Evolutionary conservation across 768 basidiomycete genomes (phyloP).

Genomic region (button mushroom (Agaricus bisporus)): DNA sequence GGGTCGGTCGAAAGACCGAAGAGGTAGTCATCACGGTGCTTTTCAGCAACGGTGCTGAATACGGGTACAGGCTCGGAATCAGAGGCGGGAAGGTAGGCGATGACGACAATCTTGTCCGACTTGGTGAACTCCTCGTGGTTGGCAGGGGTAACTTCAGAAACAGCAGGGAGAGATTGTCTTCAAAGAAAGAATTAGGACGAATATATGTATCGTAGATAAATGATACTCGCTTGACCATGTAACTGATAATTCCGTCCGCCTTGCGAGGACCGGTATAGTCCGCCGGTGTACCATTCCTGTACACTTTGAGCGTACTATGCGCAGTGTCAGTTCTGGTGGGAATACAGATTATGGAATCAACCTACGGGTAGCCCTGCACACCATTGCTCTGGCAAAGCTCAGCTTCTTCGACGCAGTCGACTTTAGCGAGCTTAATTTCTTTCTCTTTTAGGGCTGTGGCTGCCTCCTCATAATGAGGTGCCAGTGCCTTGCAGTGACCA

Average conservation of each 20-base stretch:
- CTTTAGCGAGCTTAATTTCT: slow-evolving; percentile 88
- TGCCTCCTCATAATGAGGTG: slow-evolving; percentile 91
- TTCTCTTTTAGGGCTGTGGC: slow-evolving; percentile 89
- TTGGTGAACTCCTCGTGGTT: slow-evolving; percentile 83
- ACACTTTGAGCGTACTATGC: slow-evolving; percentile 81
- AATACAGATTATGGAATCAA: slow-evolving; percentile 6
- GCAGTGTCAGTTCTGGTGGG: neutral
- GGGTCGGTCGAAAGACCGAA: slow-evolving; percentile 83
- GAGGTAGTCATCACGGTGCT: slow-evolving; percentile 88
- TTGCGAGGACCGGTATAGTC: slow-evolving; percentile 90
- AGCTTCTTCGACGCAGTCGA: slow-evolving; percentile 92
- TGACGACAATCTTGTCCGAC: slow-evolving; percentile 84
- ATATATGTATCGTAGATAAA: neutral
- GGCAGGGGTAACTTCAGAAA: slow-evolving; percentile 69
- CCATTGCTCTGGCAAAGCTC: slow-evolving; percentile 88
- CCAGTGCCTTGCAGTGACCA: slow-evolving; percentile 93
- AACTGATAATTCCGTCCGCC: slow-evolving; percentile 92
- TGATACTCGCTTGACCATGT: slow-evolving; percentile 85
- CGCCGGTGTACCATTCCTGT: slow-evolving; percentile 71
- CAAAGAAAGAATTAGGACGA: slow-evolving; percentile 8
- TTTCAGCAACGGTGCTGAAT: slow-evolving; percentile 77
- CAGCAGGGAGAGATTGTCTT: slow-evolving; percentile 90
- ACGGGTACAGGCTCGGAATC: slow-evolving; percentile 64
- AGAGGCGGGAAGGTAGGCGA: slow-evolving; percentile 77
- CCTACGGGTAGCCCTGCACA: slow-evolving; percentile 92